Evolutionary conservation across 495 filamentous ascomycete genomes (phyloP), one percentile per base, ranked within the genome.

Genomic region (Aspergillus baeticus): DNA sequence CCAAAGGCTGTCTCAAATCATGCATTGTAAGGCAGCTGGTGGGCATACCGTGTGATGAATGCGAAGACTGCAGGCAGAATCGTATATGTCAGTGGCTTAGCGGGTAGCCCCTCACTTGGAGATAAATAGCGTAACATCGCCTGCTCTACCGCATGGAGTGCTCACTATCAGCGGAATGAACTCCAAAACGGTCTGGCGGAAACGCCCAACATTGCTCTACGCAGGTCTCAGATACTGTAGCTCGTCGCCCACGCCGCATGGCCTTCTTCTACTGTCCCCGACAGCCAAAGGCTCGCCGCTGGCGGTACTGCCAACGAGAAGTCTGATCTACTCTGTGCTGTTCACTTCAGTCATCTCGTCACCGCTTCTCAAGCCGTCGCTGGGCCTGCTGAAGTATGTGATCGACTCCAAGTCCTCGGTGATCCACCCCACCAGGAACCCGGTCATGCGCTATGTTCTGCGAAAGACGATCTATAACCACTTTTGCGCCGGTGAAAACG

Each of bases 401-500:
- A 85, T 88, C 21, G 72, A 89, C 54, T 84, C 85, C 26, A 80
- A 78, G 18, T 81, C 68, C 17, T 70, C 79, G 2, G 37, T 83
- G 7, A 69, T 88, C 10, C 80, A 80, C 57, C 83, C 84, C 3
- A 80, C 84, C 56, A 69, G 64, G 31, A 88, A 88, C 55, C 77
- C 76, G 0, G 10, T 84, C 15, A 75, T 87, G 13, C 70, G 77
- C 42, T 71, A 71, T 56, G 66, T 89, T 33, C 76, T 95, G 29
- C 87, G 89, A 56, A 79, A 84, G 52, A 93, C 88, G 0, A 90
- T 95, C 64, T 95, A 95, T 67, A 81, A 82, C 51, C 89, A 95
- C 63, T 95, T 93, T 67, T 95, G 90, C 65, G 87, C 88, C 1
- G 90, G 90, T 17, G 84, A 87, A 64, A 87, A 82, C 42, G 69